Evolutionary conservation across 192 early-diverging fungal species (phyloP), one percentile per base, ranked within the genome.

Genomic region (Umbelopsis ramanniana): DNA sequence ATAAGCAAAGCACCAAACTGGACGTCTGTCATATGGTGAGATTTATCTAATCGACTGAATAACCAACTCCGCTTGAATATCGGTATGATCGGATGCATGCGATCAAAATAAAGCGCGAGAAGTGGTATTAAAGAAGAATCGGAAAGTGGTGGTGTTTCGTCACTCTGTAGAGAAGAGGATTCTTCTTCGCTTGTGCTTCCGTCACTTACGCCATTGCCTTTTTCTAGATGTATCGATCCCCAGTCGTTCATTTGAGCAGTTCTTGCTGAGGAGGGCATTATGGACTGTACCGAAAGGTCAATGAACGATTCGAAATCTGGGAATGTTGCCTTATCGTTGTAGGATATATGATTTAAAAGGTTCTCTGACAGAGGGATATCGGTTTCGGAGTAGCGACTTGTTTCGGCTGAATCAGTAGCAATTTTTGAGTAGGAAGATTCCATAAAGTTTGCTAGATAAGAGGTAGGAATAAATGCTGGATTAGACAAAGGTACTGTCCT

Each of bases 1-100:
- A 68, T 24, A 0, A 68, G 67, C 67, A 68, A 43, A 21, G 67
- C 67, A 22, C 38, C 67, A 21, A 68, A 68, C 6, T 68, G 67
- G 24, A 19, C 6, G 40, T 68, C 67, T 11, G 67, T 46, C 6
- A 37, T 46, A 10, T 68, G 67, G 21, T 68, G 67, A 22, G 67
- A 47, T 47, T 68, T 46, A 21, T 68, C 67, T 6, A 68, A n/a
- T 29, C 67, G 67, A 26, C 29, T 68, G 40, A 68, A 68, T 26
- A 68, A 17, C 45, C 67, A 68, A 23, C 14, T 37, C 22, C 67
- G 38, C 15, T 35, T 68, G 67, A 68, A 68, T 10, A 68, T 37
- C 3, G 67, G 67, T 19, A 68, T 68, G 45, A 68, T 47, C 0
- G 67, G 67, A 45, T 68, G 67, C 12, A 68, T 46, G 22, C 67